A percentile compares a stretch with the other conserved stretches of the same genome.
Evolutionary conservation across 306 rosid genomes (phyloP).

Genomic region (Mimosa bimucronata): DNA sequence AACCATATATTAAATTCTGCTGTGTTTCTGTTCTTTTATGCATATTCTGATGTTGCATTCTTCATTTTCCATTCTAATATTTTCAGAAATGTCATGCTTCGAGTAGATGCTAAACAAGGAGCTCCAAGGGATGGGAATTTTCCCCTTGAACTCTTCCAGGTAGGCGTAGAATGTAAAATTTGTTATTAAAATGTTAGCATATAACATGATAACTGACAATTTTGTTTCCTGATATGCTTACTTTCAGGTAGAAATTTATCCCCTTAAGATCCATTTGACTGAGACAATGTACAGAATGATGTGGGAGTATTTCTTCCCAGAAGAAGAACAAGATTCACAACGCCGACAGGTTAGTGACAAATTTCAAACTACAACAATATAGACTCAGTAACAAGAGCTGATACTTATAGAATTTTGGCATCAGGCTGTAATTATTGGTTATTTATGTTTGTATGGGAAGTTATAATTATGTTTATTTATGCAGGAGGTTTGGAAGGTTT

Average conservation of each 20-base stretch:
- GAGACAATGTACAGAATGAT: conserved; percentile 97
- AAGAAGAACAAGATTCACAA: conserved; percentile 97
- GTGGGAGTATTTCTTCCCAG: conserved; percentile 97
- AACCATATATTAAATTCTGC: conserved; percentile 8
- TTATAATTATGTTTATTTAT: conserved; percentile 35
- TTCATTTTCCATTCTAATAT: conserved; percentile 31
- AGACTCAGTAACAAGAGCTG: conserved; percentile 23
- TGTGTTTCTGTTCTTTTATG: background rate
- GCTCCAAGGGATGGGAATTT: conserved; percentile 92
- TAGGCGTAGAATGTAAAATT: conserved; percentile 28
- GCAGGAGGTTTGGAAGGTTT: conserved; percentile 98
- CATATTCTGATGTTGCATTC: background rate
- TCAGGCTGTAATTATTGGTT: conserved; percentile 30
- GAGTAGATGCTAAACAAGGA: conserved; percentile 97
- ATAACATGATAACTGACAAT: conserved; percentile 22
- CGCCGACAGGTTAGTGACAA: conserved; percentile 85
- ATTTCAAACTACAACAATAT: conserved; percentile 28
- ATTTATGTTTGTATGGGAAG: conserved; percentile 32
- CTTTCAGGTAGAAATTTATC: conserved; percentile 83
- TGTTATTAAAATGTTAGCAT: background rate
- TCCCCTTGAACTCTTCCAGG: conserved; percentile 89
- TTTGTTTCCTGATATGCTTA: conserved; percentile 35
- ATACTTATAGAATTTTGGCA: conserved; percentile 18
- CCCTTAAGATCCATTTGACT: conserved; percentile 96
- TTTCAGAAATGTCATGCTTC: conserved; percentile 90